phyloP scores from a whole-genome alignment of 192 early-diverging fungal species.

The Coemansia pectinata region DNA sequence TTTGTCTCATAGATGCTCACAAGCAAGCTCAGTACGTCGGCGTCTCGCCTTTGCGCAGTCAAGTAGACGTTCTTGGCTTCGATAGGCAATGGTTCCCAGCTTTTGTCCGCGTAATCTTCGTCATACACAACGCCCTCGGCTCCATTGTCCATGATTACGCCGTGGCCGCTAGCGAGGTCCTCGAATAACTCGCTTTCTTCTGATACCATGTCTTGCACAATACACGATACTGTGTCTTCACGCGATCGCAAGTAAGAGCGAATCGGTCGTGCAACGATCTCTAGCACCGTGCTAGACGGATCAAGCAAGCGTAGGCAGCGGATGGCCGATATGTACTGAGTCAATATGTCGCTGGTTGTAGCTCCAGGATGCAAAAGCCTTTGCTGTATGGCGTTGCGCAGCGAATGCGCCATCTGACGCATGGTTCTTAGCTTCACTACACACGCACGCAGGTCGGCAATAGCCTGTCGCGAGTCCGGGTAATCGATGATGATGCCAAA shows the following conservation, averaged over 20 bases:
- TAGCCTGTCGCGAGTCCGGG: conserved; percentile 62
- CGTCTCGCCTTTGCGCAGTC: conserved; percentile 35
- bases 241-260: conserved; percentile 63
- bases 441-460: conserved; percentile 63
- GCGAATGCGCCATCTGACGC: conserved; percentile 21
- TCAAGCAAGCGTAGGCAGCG: conserved; percentile 70
- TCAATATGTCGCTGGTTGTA: conserved; percentile 67
- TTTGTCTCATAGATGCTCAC: conserved; percentile 70
- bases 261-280: conserved; percentile 61
- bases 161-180: conserved; percentile 27
- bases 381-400: conserved; percentile 41
- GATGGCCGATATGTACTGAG: conserved; percentile 70
- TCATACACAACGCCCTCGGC: conserved; percentile 55
- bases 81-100: conserved; percentile 66
- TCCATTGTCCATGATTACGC: conserved; percentile 12
- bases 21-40: conserved; percentile 69
- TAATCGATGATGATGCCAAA: conserved; percentile 76
- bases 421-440: conserved; percentile 18
- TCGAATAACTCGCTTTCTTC: conserved; percentile 62
- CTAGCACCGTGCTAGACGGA: conserved; percentile 65
- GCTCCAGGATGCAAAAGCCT: conserved; percentile 75
- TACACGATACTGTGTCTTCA: conserved; percentile 66
- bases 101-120: conserved; percentile 53
- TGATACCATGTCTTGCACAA: conserved; percentile 67
- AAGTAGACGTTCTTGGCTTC: conserved; percentile 51